Conservation (phyloP, 441 rosid species). For the Arabidopsis hybrid region DNA sequence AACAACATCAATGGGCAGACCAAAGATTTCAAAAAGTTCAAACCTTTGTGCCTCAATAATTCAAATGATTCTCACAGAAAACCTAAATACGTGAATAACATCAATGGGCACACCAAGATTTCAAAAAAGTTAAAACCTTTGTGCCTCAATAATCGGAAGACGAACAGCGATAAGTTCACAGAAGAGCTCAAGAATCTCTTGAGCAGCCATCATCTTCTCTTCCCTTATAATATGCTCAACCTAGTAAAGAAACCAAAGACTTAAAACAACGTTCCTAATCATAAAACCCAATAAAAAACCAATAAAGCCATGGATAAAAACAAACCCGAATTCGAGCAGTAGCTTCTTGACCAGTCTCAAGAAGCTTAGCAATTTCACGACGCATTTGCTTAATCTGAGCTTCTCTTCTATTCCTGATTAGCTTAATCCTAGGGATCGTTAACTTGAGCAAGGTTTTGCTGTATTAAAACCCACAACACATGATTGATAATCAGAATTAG, state of each 20-base stretch:
- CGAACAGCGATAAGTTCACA: slow-evolving; percentile 88
- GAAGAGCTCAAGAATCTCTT: slow-evolving; percentile 91
- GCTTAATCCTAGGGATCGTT: slow-evolving; percentile 86
- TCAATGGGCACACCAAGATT: background rate
- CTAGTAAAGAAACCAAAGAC: slow-evolving; percentile 44
- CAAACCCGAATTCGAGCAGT: slow-evolving; percentile 97
- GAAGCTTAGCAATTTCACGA: slow-evolving; percentile 90
- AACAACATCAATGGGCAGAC: background rate
- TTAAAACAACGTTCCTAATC: background rate
- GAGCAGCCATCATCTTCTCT: slow-evolving; percentile 99
- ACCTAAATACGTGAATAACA: too few relatives aligned
- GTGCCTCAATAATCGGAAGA: slow-evolving; percentile 85
- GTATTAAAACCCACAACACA: slow-evolving; percentile 18
- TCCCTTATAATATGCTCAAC: slow-evolving; percentile 95
- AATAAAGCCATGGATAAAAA: background rate
- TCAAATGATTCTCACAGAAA: background rate
- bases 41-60: slow-evolving; percentile 89
- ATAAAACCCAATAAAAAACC: background rate
- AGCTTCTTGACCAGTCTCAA: slow-evolving; percentile 99
- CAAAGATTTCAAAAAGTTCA: background rate
- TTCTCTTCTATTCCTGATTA: slow-evolving; percentile 92
- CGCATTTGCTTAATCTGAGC: slow-evolving; percentile 93
- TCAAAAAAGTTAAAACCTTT: slow-evolving; percentile 59
- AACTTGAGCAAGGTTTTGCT: slow-evolving; percentile 95
- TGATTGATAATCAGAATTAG: background rate